Conservation (phyloP, 2,329 filamentous ascomycete species). For the Colletotrichum tofieldiae region DNA sequence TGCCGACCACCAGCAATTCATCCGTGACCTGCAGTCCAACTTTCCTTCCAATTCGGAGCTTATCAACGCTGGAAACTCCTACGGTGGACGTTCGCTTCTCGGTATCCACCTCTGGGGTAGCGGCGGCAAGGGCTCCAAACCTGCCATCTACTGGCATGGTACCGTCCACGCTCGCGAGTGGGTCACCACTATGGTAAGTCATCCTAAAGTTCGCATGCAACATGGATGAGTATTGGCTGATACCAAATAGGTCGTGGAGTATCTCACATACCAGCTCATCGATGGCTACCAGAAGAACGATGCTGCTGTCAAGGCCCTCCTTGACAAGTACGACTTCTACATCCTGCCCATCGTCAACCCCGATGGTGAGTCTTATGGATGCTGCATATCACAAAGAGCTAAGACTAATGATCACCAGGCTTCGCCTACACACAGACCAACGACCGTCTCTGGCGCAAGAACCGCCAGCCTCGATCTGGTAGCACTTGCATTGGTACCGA, state of each 20-base stretch:
- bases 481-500: slow-evolving; percentile 67
- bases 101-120: slow-evolving; percentile 72
- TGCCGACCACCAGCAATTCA: slow-evolving; percentile 64
- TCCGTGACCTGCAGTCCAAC: slow-evolving; percentile 60
- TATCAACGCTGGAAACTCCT: slow-evolving; percentile 64
- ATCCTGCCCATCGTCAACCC: slow-evolving; percentile 76
- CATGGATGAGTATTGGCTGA: not conserved
- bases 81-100: slow-evolving; percentile 69
- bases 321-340: slow-evolving; percentile 78
- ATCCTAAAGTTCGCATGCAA: not conserved
- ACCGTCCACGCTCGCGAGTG: slow-evolving; percentile 75
- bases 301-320: slow-evolving; percentile 58
- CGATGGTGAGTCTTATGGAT: slow-evolving; percentile 60
- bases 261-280: slow-evolving; percentile 66
- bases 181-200: slow-evolving; percentile 67
- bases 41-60: slow-evolving; percentile 64
- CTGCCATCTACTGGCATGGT: slow-evolving; percentile 70
- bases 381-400: not conserved
- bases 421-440: slow-evolving; percentile 72
- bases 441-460: slow-evolving; percentile 75
- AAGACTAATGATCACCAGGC: slow-evolving; percentile 53
- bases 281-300: slow-evolving; percentile 59
- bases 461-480: slow-evolving; percentile 60
- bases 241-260: slow-evolving; percentile 61
- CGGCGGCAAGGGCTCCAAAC: slow-evolving; percentile 60